Base-by-base conservation (phyloP, 2,329 filamentous ascomycete species). In the Hymenoscyphus albidus region DNA sequence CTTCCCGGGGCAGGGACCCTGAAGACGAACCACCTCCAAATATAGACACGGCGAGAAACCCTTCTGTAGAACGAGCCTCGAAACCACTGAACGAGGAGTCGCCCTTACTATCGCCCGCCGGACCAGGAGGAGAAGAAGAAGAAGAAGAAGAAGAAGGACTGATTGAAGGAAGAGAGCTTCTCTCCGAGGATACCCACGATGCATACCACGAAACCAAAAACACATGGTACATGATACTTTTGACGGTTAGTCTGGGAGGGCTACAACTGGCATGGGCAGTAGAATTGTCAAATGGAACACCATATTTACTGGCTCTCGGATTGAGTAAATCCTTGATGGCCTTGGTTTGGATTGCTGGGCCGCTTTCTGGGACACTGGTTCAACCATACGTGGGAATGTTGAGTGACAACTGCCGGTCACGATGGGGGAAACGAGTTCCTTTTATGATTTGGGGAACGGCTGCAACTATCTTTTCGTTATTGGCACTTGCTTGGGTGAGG, bases 201-300 rank as follows among this genome's bases (percentile, higher is more conserved):
- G 77, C 78, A 16, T 80, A 78, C 62, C 83, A 92, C 72, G 82
- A 85, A 66, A 89, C 89, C 31, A 96, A 93, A 82, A 93, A 90
- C 76, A 80, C 88, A 57, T 92, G 89, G 87, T 96, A 96, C 77
- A 81, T 98, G 72, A 85, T 96, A 70, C 80, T 97, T 67, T 80
- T 98, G 77, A 97, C 94, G 6, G 82, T 97, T 67, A 88, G 91
- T 74, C 91, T 97, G 70, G 92, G 92, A 66, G 94, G 92, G 31
- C 81, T 98, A 67, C 94, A 98, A 78, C 90, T 98, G 70, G 93
- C 94, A 35, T 98, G 94, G 94, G 93, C 93, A 1, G 93, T 97
- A 54, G 94, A 98, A 77, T 82, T 97, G 54, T 96, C 93, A 62
- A 94, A 96, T 80, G 93, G 93, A 71, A 97, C 94, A 62, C 91